phyloP scores from a whole-genome alignment of 2,329 filamentous ascomycete genomes.

The Colletotrichum noveboracense region DNA sequence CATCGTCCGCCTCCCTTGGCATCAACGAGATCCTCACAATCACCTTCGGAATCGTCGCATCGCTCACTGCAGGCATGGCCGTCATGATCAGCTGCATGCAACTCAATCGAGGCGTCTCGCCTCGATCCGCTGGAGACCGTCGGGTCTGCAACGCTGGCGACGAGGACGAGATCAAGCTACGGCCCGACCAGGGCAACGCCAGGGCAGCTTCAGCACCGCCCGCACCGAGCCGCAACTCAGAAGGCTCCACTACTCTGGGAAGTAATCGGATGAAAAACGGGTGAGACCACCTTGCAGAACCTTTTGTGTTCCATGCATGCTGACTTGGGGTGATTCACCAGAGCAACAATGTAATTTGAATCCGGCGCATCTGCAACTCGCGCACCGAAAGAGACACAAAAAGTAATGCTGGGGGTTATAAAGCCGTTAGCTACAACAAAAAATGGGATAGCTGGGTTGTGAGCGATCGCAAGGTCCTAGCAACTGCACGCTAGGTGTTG shows the following conservation, averaged over 20 bases:
- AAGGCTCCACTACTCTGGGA: background rate
- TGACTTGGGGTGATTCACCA: background rate
- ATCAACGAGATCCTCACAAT: background rate
- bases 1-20: accelerated
- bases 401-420: background rate
- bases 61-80: background rate
- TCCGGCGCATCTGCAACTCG: background rate
- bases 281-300: accelerated
- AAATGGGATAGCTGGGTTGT: background rate
- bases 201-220: background rate
- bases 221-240: background rate
- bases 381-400: background rate
- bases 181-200: background rate
- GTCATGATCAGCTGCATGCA: background rate
- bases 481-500: background rate
- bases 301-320: accelerated
- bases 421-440: background rate
- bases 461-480: background rate
- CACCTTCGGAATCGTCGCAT: background rate
- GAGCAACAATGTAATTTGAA: background rate
- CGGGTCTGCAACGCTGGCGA: too few species aligned
- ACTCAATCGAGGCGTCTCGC: accelerated
- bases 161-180: accelerated
- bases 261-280: background rate
- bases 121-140: too few species aligned